phyloP scores from a whole-genome alignment of 2,329 filamentous ascomycete genomes.

The Fusarium sp. region DNA sequence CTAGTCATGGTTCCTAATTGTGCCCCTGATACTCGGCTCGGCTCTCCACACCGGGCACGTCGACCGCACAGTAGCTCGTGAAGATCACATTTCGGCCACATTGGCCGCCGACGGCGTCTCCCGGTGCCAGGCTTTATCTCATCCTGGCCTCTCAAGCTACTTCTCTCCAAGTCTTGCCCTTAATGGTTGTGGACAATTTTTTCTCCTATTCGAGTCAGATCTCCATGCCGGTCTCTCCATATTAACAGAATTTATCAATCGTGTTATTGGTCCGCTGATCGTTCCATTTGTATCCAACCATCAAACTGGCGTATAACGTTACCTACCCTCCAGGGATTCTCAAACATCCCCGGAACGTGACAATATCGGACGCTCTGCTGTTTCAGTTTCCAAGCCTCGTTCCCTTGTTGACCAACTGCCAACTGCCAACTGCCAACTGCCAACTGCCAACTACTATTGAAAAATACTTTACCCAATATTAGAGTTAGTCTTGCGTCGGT shows the following conservation, averaged over 20 bases:
- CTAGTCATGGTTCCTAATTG: not conserved
- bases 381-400: conserved; percentile 16
- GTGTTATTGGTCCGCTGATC: not conserved
- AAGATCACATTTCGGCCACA: conserved; percentile 13
- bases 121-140: conserved; percentile 6
- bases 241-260: not conserved
- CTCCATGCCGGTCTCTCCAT: not conserved
- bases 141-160: not conserved
- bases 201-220: conserved; percentile 22
- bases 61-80: conserved; percentile 16
- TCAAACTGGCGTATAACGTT: conserved; percentile 10
- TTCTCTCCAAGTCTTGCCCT: not conserved
- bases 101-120: conserved; percentile 11
- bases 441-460: not conserved
- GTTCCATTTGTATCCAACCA: not conserved
- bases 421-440: not conserved
- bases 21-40: conserved; percentile 14
- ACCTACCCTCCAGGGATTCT: not conserved
- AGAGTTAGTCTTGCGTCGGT: not conserved
- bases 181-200: not conserved
- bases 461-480: not conserved
- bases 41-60: conserved; percentile 21
- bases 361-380: conserved; percentile 6
- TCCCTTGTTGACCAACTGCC: not conserved
- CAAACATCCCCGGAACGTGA: not conserved